phyloP scores from a whole-genome alignment of 306 rosid species.

The Dalbergia cultrata region DNA sequence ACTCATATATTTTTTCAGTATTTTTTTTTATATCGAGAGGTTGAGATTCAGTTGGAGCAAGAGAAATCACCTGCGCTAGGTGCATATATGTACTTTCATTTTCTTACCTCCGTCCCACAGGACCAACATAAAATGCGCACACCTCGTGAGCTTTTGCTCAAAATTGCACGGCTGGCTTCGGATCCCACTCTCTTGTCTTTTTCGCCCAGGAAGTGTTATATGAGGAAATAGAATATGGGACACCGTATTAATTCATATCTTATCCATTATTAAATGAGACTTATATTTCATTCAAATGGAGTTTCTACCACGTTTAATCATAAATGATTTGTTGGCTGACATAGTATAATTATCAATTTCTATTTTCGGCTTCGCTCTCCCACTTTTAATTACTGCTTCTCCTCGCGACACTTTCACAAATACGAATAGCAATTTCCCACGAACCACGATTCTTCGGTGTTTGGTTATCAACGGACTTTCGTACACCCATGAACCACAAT shows the following conservation, averaged over 20 bases:
- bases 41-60: too few relatives aligned
- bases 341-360: too few relatives aligned
- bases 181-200: background rate
- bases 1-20: too few relatives aligned
- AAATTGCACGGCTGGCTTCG: background rate
- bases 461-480: slow-evolving; percentile 29
- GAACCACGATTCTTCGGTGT: background rate
- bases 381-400: slow-evolving; percentile 1
- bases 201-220: background rate
- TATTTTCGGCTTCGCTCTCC: background rate
- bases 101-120: background rate
- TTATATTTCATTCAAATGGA: too few relatives aligned
- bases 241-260: too few relatives aligned
- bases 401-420: background rate
- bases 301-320: too few relatives aligned
- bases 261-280: too few relatives aligned
- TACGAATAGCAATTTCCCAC: background rate
- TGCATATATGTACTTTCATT: too few relatives aligned
- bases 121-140: slow-evolving; percentile 36
- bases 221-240: too few relatives aligned
- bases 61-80: too few relatives aligned
- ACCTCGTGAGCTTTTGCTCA: background rate
- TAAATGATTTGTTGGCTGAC: too few relatives aligned
- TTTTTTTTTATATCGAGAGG: too few relatives aligned
- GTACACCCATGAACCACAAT: background rate